A percentile compares a stretch with the other conserved stretches of the same genome.
phyloP scores from a whole-genome alignment of 2,329 filamentous ascomycete genomes.

The Clonostachys rosea region DNA sequence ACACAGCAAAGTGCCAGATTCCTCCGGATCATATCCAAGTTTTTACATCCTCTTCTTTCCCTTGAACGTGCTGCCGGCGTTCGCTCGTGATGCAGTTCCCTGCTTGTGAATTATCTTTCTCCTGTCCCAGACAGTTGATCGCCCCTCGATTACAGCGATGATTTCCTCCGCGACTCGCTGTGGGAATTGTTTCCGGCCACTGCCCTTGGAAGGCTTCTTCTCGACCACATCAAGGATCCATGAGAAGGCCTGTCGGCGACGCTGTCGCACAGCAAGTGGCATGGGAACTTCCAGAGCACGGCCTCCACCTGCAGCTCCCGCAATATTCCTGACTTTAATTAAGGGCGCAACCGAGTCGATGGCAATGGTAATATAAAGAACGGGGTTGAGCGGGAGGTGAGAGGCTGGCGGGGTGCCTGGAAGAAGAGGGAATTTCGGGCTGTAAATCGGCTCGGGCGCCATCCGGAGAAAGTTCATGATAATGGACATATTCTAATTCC shows the following conservation, averaged over 20 bases:
- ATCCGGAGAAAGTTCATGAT: constrained; percentile 85
- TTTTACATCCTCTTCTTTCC: constrained; percentile 27
- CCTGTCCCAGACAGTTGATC: constrained; percentile 79
- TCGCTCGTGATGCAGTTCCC: constrained; percentile 73
- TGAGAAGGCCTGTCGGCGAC: constrained; percentile 71
- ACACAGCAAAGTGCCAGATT: background rate
- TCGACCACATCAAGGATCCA: constrained; percentile 88
- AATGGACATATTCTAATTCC: constrained; percentile 69
- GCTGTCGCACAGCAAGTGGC: constrained; percentile 69
- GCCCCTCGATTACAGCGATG: constrained; percentile 81
- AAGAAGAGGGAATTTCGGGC: constrained; percentile 65
- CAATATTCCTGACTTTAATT: constrained; percentile 70
- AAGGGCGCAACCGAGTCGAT: constrained; percentile 92
- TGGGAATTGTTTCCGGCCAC: constrained; percentile 68
- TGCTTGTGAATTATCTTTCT: constrained; percentile 74
- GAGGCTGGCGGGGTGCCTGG: constrained; percentile 72
- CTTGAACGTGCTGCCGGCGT: constrained; percentile 45
- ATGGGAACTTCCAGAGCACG: constrained; percentile 76
- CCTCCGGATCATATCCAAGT: constrained; percentile 7
- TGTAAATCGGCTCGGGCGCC: constrained; percentile 71
- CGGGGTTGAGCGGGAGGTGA: constrained; percentile 82
- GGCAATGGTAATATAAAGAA: constrained; percentile 83
- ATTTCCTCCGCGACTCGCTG: constrained; percentile 81
- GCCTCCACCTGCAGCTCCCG: constrained; percentile 82
- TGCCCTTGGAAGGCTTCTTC: constrained; percentile 70